A percentile compares a stretch with the other conserved stretches of the same genome.
Evolutionary conservation across 495 filamentous ascomycete species (phyloP).

Genomic region (Trichoderma gamsii): DNA sequence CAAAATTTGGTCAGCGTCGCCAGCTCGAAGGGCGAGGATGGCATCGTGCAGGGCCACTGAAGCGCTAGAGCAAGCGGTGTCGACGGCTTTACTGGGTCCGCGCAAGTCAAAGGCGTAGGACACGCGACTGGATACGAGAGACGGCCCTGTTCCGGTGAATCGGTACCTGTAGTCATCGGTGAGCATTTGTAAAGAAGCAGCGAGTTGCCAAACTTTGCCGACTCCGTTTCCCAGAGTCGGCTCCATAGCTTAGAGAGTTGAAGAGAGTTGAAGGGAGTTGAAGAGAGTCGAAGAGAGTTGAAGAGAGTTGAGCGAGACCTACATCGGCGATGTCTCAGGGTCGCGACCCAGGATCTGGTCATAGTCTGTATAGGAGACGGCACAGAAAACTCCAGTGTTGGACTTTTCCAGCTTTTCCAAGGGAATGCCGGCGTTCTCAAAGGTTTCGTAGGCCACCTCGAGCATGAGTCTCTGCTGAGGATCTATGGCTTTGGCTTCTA

Average conservation of each 20-base stretch:
- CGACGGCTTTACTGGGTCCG: conserved; percentile 58
- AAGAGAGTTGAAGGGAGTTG: no score
- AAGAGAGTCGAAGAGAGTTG: no score
- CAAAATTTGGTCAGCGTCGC: conserved; percentile 31
- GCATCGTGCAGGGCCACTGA: conserved; percentile 52
- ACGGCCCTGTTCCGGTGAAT: conserved; percentile 19
- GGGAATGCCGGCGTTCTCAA: conserved; percentile 37
- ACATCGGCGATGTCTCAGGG: neutral
- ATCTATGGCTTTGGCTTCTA: conserved; percentile 31
- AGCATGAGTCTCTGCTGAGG: conserved; percentile 34
- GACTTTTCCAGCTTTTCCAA: conserved; percentile 32
- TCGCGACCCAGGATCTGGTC: neutral
- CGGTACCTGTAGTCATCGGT: conserved; percentile 22
- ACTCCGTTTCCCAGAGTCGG: neutral
- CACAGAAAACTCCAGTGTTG: conserved; percentile 34
- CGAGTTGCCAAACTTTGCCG: neutral
- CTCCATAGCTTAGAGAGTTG: neutral
- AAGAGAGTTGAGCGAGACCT: neutral
- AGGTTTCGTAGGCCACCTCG: conserved; percentile 30
- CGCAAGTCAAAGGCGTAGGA: conserved; percentile 46
- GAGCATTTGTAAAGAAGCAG: neutral
- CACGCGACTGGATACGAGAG: conserved; percentile 39
- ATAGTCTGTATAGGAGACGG: conserved; percentile 3
- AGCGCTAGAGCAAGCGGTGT: conserved; percentile 81
- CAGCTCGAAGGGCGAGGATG: conserved; percentile 59